phyloP scores from a whole-genome alignment of 257 asterid genomes.

The Agastache rugosa region DNA sequence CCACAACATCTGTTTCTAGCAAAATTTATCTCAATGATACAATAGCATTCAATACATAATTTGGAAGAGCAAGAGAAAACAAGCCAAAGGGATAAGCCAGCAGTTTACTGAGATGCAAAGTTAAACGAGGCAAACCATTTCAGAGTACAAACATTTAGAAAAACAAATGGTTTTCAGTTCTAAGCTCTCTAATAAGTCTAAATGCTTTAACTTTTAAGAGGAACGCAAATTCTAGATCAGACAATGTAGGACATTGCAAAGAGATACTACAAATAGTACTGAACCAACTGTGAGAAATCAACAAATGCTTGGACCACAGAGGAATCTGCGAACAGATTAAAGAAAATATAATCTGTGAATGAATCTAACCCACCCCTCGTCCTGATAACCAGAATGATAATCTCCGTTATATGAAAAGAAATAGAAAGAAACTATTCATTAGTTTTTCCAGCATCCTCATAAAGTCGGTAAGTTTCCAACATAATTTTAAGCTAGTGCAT shows the following conservation, averaged over 20 bases:
- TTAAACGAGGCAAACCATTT: neutral
- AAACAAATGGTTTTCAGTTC: slow-evolving; percentile 4
- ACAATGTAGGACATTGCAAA: neutral
- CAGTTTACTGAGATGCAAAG: neutral
- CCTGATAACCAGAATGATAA: slow-evolving; percentile 8
- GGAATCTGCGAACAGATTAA: neutral
- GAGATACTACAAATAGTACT: neutral
- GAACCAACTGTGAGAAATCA: slow-evolving; percentile 22
- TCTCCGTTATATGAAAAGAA: slow-evolving; percentile 6
- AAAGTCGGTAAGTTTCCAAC: slow-evolving; percentile 36
- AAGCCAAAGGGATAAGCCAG: neutral
- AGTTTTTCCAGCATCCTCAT: slow-evolving; percentile 18
- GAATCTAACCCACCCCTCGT: neutral
- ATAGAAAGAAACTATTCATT: slow-evolving; percentile 15
- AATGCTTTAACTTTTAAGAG: neutral
- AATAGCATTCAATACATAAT: slow-evolving; percentile 8
- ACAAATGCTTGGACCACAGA: slow-evolving; percentile 11
- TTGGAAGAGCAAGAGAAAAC: slow-evolving; percentile 8
- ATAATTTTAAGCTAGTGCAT: slow-evolving; percentile 21
- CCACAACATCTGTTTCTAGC: neutral
- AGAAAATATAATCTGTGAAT: neutral
- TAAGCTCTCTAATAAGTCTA: neutral
- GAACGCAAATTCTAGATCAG: neutral
- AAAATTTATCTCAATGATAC: slow-evolving; percentile 6
- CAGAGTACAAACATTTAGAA: slow-evolving; percentile 6